These are phyloP conservation scores for Digitaria exilis DNA, from an alignment of 202 grass and related monocot species.

Conservation along the genomic window DNA sequence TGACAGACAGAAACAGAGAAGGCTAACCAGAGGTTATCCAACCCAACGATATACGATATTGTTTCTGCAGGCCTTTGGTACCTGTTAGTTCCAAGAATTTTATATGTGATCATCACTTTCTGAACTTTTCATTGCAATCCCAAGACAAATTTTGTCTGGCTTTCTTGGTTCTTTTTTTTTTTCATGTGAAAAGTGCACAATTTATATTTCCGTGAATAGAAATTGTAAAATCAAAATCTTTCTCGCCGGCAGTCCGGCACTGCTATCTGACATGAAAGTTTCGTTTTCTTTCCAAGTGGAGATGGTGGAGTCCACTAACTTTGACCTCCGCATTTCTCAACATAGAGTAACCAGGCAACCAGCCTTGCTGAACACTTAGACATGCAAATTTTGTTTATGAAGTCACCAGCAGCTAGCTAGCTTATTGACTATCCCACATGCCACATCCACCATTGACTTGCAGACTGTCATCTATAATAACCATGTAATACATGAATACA, in stretches of 20 bases:
- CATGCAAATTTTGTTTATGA: background rate
- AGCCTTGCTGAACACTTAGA: background rate
- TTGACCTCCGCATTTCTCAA: conserved; percentile 24
- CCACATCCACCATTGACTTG: background rate
- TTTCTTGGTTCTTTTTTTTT: background rate
- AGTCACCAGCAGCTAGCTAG: background rate
- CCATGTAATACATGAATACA: background rate
- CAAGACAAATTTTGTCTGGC: background rate
- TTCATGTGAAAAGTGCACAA: background rate
- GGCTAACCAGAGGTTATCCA: background rate
- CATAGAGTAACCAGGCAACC: background rate
- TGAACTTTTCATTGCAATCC: background rate
- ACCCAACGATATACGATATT: too few species aligned
- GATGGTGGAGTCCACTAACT: conserved; percentile 18
- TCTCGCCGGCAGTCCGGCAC: background rate
- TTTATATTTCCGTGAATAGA: background rate
- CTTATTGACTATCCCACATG: background rate
- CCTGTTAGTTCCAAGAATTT: background rate
- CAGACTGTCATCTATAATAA: background rate
- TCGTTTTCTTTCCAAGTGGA: background rate
- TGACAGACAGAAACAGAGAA: background rate
- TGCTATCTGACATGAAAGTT: background rate
- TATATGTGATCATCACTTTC: background rate
- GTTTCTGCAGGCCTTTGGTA: background rate
- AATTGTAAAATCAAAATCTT: background rate